Conservation (phyloP, 768 basidiomycete species). For the Boletus pseudo-olivaceus region DNA sequence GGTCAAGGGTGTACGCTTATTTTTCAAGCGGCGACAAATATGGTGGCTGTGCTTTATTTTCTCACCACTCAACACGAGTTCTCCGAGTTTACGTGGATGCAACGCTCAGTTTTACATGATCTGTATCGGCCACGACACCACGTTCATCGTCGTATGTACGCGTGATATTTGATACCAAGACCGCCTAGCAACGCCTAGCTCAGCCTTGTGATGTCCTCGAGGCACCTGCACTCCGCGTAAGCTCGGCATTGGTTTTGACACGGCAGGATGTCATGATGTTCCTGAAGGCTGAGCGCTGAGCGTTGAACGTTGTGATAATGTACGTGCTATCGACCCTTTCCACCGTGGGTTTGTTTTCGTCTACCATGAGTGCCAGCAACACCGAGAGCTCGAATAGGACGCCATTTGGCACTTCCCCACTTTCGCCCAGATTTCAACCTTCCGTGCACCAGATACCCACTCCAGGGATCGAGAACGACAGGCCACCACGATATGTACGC, state of each 20-base stretch:
- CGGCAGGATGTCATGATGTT: neutral
- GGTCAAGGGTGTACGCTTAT: constrained; percentile 38
- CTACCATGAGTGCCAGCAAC: constrained; percentile 6
- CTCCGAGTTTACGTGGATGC: constrained; percentile 7
- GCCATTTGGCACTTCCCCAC: constrained; percentile 1
- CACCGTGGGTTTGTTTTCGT: neutral
- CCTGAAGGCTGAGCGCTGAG: neutral
- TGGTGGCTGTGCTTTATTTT: constrained; percentile 25
- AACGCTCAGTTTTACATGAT: neutral
- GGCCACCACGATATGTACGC: constrained; percentile 44
- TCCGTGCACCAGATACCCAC: constrained; percentile 50
- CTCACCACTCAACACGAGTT: constrained; percentile 11
- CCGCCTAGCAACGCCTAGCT: neutral
- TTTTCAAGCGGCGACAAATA: constrained; percentile 35
- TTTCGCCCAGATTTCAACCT: constrained; percentile 39
- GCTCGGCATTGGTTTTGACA: neutral
- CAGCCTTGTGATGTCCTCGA: constrained; percentile 5
- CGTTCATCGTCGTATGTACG: too few species aligned
- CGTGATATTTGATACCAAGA: neutral
- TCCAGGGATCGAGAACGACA: constrained; percentile 30
- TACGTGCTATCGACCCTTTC: neutral
- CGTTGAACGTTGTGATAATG: neutral
- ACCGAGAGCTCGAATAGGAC: neutral
- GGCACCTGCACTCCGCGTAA: constrained; percentile 2
- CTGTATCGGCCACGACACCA: neutral